A percentile compares a stretch with the other conserved stretches of the same genome.
Evolutionary conservation across 768 basidiomycete genomes (phyloP).

Genomic region (Tulasnella sp.): DNA sequence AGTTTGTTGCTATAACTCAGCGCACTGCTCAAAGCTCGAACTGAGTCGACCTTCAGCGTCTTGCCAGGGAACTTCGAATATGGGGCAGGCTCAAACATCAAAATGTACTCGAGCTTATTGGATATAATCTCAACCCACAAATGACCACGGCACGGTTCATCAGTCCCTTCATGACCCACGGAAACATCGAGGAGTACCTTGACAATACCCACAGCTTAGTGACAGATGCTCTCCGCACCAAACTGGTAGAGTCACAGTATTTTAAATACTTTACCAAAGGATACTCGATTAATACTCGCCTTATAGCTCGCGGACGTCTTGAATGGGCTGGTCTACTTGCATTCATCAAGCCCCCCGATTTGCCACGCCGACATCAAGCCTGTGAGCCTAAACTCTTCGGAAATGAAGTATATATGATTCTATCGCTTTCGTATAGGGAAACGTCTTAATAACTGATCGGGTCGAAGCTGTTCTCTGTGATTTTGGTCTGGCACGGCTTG

Average conservation of each 20-base stretch:
- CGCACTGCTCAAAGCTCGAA: too few species aligned
- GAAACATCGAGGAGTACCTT: neutral
- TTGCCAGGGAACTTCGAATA: neutral
- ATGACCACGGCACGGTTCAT: neutral
- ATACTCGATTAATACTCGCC: too few species aligned
- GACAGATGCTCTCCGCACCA: neutral
- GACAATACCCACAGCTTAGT: neutral
- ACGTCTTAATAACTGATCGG: neutral
- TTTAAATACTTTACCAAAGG: too few species aligned
- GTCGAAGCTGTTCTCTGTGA: neutral
- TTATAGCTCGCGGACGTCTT: neutral
- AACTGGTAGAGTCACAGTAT: neutral
- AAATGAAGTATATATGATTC: neutral
- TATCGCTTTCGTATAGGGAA: neutral
- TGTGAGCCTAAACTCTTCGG: neutral
- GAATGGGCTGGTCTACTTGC: neutral
- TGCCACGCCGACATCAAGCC: neutral
- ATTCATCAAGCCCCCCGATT: neutral
- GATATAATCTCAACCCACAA: neutral
- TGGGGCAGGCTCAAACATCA: neutral
- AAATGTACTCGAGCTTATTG: neutral
- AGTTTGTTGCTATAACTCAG: too few species aligned
- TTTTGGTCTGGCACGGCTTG: neutral
- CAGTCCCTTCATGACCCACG: neutral
- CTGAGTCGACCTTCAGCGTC: neutral